These are phyloP conservation scores for Microsporum ferrugineum DNA, from an alignment of 2,329 filamentous ascomycete species.

Conservation along the genomic window DNA sequence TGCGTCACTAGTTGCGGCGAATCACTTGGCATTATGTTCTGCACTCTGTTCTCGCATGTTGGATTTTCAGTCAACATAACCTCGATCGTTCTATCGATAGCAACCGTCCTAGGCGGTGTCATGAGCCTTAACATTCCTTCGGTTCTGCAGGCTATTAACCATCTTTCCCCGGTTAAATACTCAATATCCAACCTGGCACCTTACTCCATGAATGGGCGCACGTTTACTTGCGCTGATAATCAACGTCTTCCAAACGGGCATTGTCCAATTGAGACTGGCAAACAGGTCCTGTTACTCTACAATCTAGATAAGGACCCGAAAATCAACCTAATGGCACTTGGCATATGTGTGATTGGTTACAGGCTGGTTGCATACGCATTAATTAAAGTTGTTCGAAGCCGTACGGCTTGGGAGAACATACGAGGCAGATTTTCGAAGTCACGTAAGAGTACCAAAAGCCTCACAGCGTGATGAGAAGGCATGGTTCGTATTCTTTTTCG, in stretches of 20 bases:
- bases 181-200: constrained; percentile 54
- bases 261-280: constrained; percentile 55
- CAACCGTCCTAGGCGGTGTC: constrained; percentile 59
- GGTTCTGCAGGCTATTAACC: constrained; percentile 57
- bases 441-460: neutral
- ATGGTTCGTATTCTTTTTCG: neutral
- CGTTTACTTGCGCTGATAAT: constrained; percentile 51
- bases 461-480: neutral
- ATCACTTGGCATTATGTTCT: constrained; percentile 67
- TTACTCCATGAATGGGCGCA: constrained; percentile 50
- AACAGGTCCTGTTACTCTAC: constrained; percentile 57
- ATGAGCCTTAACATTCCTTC: constrained; percentile 58
- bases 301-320: constrained; percentile 51
- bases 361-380: constrained; percentile 41
- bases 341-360: constrained; percentile 53
- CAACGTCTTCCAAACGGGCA: constrained; percentile 49
- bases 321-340: constrained; percentile 52
- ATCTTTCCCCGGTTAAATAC: constrained; percentile 61
- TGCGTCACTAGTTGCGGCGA: constrained; percentile 65
- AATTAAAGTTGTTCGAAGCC: constrained; percentile 19
- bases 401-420: constrained; percentile 10
- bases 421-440: neutral
- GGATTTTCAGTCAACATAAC: constrained; percentile 67
- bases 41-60: constrained; percentile 61
- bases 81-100: constrained; percentile 56